Conservation (phyloP, 352 stramenopile species). For the Globisporangium nunn region DNA sequence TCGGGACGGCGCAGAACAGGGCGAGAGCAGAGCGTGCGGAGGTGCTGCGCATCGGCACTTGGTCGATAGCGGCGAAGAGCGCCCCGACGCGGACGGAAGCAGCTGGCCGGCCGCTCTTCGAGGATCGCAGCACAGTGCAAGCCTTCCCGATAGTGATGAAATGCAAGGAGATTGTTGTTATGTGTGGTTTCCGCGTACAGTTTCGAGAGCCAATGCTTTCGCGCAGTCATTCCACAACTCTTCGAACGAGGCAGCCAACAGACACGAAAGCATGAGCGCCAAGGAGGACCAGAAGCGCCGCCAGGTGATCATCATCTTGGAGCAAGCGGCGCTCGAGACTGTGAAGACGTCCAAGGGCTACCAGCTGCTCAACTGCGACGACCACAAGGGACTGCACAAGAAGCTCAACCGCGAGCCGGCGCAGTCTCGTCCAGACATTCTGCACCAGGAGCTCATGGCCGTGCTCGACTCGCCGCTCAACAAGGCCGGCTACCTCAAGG, state of each 20-base stretch:
- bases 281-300: constrained; percentile 76
- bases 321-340: constrained; percentile 98
- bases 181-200: too few relatives aligned
- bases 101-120: too few relatives aligned
- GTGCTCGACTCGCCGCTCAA: constrained; percentile 99
- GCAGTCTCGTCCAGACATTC: constrained; percentile 97
- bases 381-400: constrained; percentile 95
- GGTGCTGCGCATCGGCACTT: too few relatives aligned
- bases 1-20: too few relatives aligned
- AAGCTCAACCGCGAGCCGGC: constrained; percentile 96
- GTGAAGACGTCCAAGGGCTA: constrained; percentile 99
- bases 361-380: constrained; percentile 99
- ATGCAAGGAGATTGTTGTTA: neutral
- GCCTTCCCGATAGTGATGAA: neutral
- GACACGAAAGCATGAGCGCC: neutral
- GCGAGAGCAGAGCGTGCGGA: too few relatives aligned
- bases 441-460: constrained; percentile 98
- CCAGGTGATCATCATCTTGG: constrained; percentile 96
- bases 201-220: neutral
- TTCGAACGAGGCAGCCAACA: neutral
- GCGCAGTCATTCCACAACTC: neutral
- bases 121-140: too few relatives aligned
- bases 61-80: too few relatives aligned
- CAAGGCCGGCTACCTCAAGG: constrained; percentile 97
- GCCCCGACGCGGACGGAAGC: too few relatives aligned